Percentiles rank a stretch among this genome's conserved stretches.
These are phyloP conservation scores for Triticum urartu DNA, from an alignment of 176 grass and related monocot species.

Conservation along the genomic window DNA sequence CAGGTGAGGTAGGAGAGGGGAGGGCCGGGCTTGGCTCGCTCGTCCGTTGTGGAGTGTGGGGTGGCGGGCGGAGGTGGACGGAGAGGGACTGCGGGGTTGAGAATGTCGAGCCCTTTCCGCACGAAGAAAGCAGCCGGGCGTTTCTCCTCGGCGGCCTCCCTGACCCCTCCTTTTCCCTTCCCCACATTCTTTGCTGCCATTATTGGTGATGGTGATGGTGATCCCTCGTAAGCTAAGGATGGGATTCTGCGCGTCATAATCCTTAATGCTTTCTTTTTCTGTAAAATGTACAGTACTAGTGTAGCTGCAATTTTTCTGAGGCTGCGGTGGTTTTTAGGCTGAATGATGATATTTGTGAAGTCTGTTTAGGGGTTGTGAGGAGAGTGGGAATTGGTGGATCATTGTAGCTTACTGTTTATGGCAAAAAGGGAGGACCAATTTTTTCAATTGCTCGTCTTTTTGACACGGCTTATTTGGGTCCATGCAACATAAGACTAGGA, in stretches of 20 bases:
- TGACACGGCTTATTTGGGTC: too few species aligned
- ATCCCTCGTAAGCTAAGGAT: background rate
- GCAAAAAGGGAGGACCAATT: too few species aligned
- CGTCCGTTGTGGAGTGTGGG: slow-evolving; percentile 14
- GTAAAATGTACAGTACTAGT: too few species aligned
- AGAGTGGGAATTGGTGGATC: background rate
- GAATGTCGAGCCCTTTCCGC: slow-evolving; percentile 14
- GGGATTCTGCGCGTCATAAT: background rate
- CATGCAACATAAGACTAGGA: too few species aligned
- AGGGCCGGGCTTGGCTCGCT: background rate
- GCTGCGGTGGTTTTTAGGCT: too few species aligned
- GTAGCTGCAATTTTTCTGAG: too few species aligned
- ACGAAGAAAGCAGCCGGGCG: background rate
- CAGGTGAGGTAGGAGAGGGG: background rate
- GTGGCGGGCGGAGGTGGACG: background rate
- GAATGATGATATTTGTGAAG: too few species aligned
- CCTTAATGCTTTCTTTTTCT: background rate
- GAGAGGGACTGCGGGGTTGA: slow-evolving; percentile 36
- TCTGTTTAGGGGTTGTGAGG: too few species aligned
- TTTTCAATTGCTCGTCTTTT: too few species aligned
- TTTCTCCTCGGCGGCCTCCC: background rate
- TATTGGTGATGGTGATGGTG: slow-evolving; percentile 20
- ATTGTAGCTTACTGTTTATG: too few species aligned
- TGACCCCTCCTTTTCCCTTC: slow-evolving; percentile 23
- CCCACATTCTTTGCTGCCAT: slow-evolving; percentile 31